Base-by-base conservation (phyloP, 2,329 filamentous ascomycete species). In the Tolypocladium amazonense region DNA sequence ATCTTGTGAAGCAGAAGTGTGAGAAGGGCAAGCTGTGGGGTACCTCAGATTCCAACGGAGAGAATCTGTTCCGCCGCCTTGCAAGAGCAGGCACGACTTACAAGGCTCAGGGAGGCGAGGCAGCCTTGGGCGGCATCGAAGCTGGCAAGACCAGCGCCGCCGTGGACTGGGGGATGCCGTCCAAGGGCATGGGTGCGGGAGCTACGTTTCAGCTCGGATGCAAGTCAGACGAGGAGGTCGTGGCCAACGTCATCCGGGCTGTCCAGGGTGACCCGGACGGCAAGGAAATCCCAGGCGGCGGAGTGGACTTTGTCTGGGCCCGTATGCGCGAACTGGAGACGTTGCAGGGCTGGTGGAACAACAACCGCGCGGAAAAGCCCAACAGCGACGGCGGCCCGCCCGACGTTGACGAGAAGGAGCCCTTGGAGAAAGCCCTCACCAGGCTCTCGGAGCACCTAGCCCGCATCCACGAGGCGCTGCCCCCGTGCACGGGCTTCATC, bases 1-100 rank as follows among this genome's bases (percentile, higher is more conserved):
- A 97, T 68, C 86, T 99, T 1, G 86, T 97, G 56, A 96, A 94
- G 73, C 88, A 93, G 70, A 99, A 99, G 73, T 97, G 93, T 72
- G 92, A 97, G 72, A 94, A 90, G 74, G 94, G 94, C 47, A 89
- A 89, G 64, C 75, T 79, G 30, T 99, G 92, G 90, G 94, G 91
- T 41, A 88, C 88, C 0, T 85, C 85, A 56, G 91, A 96, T 52
- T 81, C 86, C 2, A 87, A 86, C 54, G 87, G 86, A 47, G 94
- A 99, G 75, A 93, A 91, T 65, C 85, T 99, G 56, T 99, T 97
- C 78, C 89, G 88, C 65, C 86, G 93, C 12, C 80, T 99, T 4
- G 83, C 81, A 4, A 81, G 87, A 53, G 78, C 85, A 20, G 85
- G 85, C 55, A 83, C 81, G 15, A 76, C 79, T 15, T 87, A 87